Percentiles rank a stretch among this genome's conserved stretches.
Evolutionary conservation across 31 red algal genomes (phyloP).

Genomic region (Bonnemaisonia californica): DNA sequence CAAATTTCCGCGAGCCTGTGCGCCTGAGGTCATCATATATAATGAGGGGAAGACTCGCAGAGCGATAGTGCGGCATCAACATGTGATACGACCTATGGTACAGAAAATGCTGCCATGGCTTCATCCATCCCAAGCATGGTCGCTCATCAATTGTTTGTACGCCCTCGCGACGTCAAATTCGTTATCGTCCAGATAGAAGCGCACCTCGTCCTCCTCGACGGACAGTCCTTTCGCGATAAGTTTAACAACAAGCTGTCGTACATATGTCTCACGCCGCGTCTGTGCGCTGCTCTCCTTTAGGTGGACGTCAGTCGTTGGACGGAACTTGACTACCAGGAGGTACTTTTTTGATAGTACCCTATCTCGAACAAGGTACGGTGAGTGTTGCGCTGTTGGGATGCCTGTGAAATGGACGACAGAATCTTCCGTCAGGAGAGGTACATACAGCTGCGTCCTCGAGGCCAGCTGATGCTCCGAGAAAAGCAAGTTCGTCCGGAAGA

Average conservation of each 20-base stretch:
- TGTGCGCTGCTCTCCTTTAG: background rate
- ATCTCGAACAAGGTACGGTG: slow-evolving; percentile 27
- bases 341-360: slow-evolving; percentile 47
- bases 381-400: background rate
- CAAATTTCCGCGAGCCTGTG: slow-evolving; percentile 12
- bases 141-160: slow-evolving; percentile 45
- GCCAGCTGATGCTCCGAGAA: slow-evolving; percentile 52
- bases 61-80: no score
- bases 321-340: slow-evolving; percentile 45
- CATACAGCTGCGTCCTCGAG: slow-evolving; percentile 43
- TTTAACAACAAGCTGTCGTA: slow-evolving; percentile 41
- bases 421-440: slow-evolving; percentile 37
- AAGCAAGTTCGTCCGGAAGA: slow-evolving; percentile 44
- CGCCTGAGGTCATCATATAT: background rate
- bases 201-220: slow-evolving; percentile 38
- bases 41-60: background rate
- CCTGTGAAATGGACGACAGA: slow-evolving; percentile 18
- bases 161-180: slow-evolving; percentile 34
- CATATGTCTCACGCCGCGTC: slow-evolving; percentile 1
- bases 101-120: slow-evolving; percentile 5
- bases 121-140: no score
- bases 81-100: no score
- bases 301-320: background rate
- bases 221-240: slow-evolving; percentile 37
- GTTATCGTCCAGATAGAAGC: slow-evolving; percentile 51